Conservation (phyloP, 2,329 filamentous ascomycete genomes). For the Penicillium sp. region DNA sequence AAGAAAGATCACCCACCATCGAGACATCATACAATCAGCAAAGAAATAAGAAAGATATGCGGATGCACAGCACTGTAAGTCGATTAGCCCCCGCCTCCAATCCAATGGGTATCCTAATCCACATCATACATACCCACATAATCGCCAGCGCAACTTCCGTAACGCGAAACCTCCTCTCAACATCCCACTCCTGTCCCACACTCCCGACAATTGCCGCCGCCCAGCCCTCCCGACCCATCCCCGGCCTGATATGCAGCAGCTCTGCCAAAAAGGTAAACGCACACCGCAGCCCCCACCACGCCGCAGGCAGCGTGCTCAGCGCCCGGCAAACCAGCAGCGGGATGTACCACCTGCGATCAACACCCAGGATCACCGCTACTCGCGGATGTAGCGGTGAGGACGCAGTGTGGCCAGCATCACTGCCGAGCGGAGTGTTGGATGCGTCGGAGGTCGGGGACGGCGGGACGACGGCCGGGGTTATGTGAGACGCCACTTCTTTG, state of each 20-base stretch:
- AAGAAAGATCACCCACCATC: constrained; percentile 60
- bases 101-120: constrained; percentile 19
- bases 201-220: constrained; percentile 42
- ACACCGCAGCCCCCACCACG: constrained; percentile 71
- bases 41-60: constrained; percentile 82
- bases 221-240: constrained; percentile 46
- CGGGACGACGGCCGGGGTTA: constrained; percentile 28
- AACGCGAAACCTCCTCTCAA: constrained; percentile 56
- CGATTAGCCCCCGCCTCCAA: constrained; percentile 7
- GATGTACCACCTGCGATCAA: constrained; percentile 71
- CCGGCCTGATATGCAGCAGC: constrained; percentile 54
- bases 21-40: constrained; percentile 80
- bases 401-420: constrained; percentile 32
- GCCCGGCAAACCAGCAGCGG: constrained; percentile 73
- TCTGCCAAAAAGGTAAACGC: constrained; percentile 68
- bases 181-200: constrained; percentile 45
- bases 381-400: constrained; percentile 66
- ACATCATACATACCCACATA: constrained; percentile 64
- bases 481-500: constrained; percentile 37
- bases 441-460: constrained; percentile 34
- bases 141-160: constrained; percentile 72
- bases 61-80: constrained; percentile 66
- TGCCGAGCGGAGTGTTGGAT: constrained; percentile 31
- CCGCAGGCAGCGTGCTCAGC: constrained; percentile 68
- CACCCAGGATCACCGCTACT: constrained; percentile 74